A percentile compares a stretch with the other conserved stretches of the same genome.
Evolutionary conservation across 257 asterid species (phyloP).

Genomic region (Nicotiana tomentosiformis): DNA sequence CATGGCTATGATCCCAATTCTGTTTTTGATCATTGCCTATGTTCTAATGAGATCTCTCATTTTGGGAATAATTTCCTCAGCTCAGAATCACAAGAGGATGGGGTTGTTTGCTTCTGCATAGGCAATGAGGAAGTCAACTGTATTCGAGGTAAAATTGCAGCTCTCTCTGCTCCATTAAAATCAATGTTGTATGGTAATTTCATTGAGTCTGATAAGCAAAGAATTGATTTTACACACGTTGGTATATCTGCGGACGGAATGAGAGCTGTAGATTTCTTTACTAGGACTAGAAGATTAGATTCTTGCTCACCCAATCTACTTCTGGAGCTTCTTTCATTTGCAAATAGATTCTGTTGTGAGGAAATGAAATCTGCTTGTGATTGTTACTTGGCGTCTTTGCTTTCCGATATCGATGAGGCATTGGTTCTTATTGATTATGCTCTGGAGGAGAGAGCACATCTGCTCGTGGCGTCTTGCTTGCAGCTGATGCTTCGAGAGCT

Average conservation of each 20-base stretch:
- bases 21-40: slow-evolving; percentile 34
- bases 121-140: slow-evolving; percentile 32
- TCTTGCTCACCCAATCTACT: slow-evolving; percentile 26
- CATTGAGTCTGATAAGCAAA: slow-evolving; percentile 31
- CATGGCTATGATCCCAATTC: slow-evolving; percentile 36
- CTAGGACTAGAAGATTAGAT: slow-evolving; percentile 27
- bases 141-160: slow-evolving; percentile 37
- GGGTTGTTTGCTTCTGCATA: slow-evolving; percentile 27
- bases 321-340: slow-evolving; percentile 40
- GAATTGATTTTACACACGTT: slow-evolving; percentile 34
- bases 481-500: slow-evolving; percentile 45
- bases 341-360: slow-evolving; percentile 48
- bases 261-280: slow-evolving; percentile 31
- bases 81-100: slow-evolving; percentile 21
- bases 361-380: slow-evolving; percentile 44
- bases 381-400: slow-evolving; percentile 32
- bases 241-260: slow-evolving; percentile 44
- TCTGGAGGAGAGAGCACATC: slow-evolving; percentile 40
- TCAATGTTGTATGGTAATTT: slow-evolving; percentile 41
- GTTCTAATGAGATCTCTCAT: slow-evolving; percentile 13
- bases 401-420: slow-evolving; percentile 39
- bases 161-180: slow-evolving; percentile 39
- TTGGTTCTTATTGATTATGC: slow-evolving; percentile 43
- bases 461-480: slow-evolving; percentile 42
- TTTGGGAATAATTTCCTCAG: neutral